A percentile compares a stretch with the other conserved stretches of the same genome.
Evolutionary conservation across 1,284 basidiomycete genomes (phyloP).

Genomic region (Flammula alnicola): DNA sequence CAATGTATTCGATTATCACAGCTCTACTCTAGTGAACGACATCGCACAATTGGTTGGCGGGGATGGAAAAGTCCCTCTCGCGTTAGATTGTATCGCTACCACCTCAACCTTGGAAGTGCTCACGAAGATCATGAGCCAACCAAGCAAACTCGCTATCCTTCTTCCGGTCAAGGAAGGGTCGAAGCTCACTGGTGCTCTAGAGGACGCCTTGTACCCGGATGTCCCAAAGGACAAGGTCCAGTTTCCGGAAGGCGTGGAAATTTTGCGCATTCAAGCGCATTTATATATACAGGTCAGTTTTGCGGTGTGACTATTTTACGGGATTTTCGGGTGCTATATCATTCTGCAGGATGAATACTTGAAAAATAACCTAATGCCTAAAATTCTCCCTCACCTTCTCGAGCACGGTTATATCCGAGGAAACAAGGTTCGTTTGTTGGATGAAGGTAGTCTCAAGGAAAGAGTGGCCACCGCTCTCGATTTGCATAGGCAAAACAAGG

Average conservation of each 20-base stretch:
- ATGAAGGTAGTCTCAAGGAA: slow-evolving; percentile 46
- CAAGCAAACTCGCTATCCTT: slow-evolving; percentile 48
- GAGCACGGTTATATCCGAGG: slow-evolving; percentile 42
- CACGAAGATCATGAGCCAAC: slow-evolving; percentile 39
- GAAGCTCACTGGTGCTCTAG: slow-evolving; percentile 35
- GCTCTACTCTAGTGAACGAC: slow-evolving; percentile 42
- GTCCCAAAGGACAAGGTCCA: slow-evolving; percentile 38
- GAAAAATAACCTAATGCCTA: slow-evolving; percentile 47
- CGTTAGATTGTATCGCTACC: slow-evolving; percentile 49
- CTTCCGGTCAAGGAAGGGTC: slow-evolving; percentile 51
- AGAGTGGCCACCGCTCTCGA: slow-evolving; percentile 44
- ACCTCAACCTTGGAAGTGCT: slow-evolving; percentile 42
- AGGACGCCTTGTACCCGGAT: slow-evolving; percentile 36
- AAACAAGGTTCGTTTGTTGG: slow-evolving; percentile 44
- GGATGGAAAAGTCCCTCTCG: slow-evolving; percentile 41
- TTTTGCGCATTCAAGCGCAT: slow-evolving; percentile 49
- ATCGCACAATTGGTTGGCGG: slow-evolving; percentile 43
- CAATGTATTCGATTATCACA: slow-evolving; percentile 55
- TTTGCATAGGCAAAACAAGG: slow-evolving; percentile 48
- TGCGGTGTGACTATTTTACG: slow-evolving; percentile 3
- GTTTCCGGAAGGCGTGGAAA: slow-evolving; percentile 38
- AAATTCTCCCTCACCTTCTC: slow-evolving; percentile 48
- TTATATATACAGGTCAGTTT: slow-evolving; percentile 42
- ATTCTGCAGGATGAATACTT: slow-evolving; percentile 42
- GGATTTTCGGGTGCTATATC: slow-evolving; percentile 1